These are phyloP conservation scores for Chrysochromulina parva DNA, from an alignment of 78 protist species.

Conservation along the genomic window DNA sequence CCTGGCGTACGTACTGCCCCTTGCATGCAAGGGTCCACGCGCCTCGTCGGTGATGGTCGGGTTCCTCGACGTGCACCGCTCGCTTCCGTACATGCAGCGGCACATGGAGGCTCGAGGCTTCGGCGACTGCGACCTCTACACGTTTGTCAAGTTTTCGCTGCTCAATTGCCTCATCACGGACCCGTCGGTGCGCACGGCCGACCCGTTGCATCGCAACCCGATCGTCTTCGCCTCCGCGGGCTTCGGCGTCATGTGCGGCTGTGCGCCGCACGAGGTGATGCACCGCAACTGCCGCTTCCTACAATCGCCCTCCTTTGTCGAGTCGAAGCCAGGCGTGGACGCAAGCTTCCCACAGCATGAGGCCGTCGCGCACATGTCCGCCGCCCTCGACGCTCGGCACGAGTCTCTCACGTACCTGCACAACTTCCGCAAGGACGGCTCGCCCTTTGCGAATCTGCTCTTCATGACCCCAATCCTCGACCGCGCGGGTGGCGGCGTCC, in stretches of 20 bases:
- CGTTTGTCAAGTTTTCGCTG: not conserved
- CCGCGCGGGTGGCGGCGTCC: not conserved
- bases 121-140: not conserved
- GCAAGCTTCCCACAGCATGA: not conserved
- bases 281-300: conserved; percentile 14
- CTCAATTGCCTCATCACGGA: not conserved
- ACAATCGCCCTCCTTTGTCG: not conserved
- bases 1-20: not conserved
- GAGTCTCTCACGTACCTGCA: not conserved
- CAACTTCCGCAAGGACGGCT: conserved; percentile 3
- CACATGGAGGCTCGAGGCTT: not conserved
- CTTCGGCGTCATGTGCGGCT: conserved; percentile 1
- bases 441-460: not conserved
- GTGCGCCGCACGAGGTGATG: not conserved
- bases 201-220: not conserved
- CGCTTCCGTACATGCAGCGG: not conserved
- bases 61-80: not conserved
- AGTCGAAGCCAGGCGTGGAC: not conserved
- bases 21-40: not conserved
- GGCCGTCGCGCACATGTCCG: not conserved
- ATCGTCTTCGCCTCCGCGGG: conserved; percentile 10
- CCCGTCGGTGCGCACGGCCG: not conserved
- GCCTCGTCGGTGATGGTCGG: not conserved
- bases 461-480: not conserved
- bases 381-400: not conserved